Base-by-base conservation (phyloP, 139 green algal species). In the Pleodorina starrii region DNA sequence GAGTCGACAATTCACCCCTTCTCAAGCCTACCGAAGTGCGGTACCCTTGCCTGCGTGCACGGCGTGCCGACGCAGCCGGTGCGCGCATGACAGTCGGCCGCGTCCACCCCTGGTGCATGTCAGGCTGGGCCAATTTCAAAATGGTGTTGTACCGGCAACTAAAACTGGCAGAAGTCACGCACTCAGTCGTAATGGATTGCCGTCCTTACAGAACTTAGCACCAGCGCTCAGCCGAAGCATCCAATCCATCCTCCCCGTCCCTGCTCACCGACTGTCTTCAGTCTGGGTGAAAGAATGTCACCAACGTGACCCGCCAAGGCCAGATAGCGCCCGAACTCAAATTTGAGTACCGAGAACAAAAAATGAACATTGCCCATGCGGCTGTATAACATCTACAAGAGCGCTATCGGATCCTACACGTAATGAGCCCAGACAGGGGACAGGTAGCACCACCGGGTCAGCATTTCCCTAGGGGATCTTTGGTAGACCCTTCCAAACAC, bases 211-310 rank as follows among this genome's bases (percentile, higher is more conserved):
- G n/a, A n/a, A n/a, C n/a, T n/a, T n/a, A n/a, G n/a, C n/a, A n/a
- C n/a, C n/a, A n/a, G n/a, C n/a, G n/a, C n/a, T n/a, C n/a, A n/a
- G n/a, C n/a, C n/a, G n/a, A n/a, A n/a, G n/a, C n/a, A n/a, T n/a
- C n/a, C n/a, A 66, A 32, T 12, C 54, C 54, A 66, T 32, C 54
- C 54, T 16, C 63, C 16, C 63, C 6, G 32, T 73, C 21, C 19
- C n/a, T 40, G 63, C 63, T 73, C 63, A 38, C 12, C 63, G 29
- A 23, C 21, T 35, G 38, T 80, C 69, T 40, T 40, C 40, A 36
- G 21, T 80, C 40, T 36, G 72, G 72, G 42, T 80, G 72, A 51
- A 80, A 19, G 9, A 76, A 51, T 54, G 40, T 80, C 72, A 80
- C 72, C 72, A 35, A 38, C 10, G 9, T 80, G 40, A 51, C 40